A percentile compares a stretch with the other conserved stretches of the same genome.
Evolutionary conservation across 2,329 filamentous ascomycete species (phyloP).

Genomic region (Colletotrichum filicis): DNA sequence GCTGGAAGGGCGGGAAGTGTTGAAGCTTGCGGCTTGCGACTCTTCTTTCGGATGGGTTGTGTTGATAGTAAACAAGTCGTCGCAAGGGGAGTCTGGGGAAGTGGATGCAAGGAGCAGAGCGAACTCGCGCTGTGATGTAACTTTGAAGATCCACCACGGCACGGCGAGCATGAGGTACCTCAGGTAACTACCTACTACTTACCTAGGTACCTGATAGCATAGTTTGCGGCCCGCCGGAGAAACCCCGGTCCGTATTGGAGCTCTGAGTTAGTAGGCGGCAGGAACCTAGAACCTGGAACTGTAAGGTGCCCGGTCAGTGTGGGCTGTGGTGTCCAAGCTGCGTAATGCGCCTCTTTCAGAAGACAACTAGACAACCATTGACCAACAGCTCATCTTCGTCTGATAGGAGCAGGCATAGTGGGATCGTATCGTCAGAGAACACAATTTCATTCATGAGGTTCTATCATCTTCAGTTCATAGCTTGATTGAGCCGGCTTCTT

Average conservation of each 20-base stretch:
- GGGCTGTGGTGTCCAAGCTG: constrained; percentile 30
- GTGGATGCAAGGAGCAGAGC: not conserved
- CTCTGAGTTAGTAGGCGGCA: constrained; percentile 6
- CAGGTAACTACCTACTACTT: too few relatives aligned
- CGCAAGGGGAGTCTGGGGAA: constrained; percentile 5
- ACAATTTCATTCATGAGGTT: not conserved
- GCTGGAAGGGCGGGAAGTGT: not conserved
- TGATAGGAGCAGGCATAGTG: constrained; percentile 16
- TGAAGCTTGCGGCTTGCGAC: not conserved
- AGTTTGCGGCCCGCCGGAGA: constrained; percentile 15
- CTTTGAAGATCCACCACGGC: not conserved
- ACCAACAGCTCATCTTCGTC: constrained; percentile 16
- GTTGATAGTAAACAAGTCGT: not conserved
- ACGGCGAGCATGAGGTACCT: not conserved
- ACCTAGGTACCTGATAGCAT: not conserved
- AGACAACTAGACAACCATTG: constrained; percentile 20
- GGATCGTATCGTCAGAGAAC: not conserved
- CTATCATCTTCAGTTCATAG: not conserved
- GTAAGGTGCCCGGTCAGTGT: constrained; percentile 5
- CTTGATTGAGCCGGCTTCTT: not conserved
- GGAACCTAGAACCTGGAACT: constrained; percentile 35
- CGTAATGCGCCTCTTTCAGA: constrained; percentile 26
- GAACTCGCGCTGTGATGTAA: constrained; percentile 18
- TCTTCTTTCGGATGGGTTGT: not conserved
- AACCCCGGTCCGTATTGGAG: constrained; percentile 24